Base-by-base conservation (phyloP, 257 asterid genomes). In the Anisodus tanguticus region DNA sequence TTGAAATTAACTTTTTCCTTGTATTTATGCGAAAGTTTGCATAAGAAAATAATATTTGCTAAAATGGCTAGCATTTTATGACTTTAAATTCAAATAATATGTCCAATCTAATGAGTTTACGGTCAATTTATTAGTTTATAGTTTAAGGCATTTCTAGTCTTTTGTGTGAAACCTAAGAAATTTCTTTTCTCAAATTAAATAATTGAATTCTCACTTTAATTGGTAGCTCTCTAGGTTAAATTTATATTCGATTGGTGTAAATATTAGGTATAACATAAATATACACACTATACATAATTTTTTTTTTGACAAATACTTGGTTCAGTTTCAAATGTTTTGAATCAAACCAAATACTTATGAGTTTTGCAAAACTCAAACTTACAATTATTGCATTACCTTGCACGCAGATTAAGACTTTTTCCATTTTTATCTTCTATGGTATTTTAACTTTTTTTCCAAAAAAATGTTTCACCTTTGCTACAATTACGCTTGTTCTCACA, bases 401-500 rank as follows among this genome's bases (percentile, higher is more conserved):
- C 10, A 19, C 17, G 9, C 9, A 9, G 3, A 71, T 71, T 4
- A 45, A 15, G 80, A 72, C n/a, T 1, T 74, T 70, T 49, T 74
- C 12, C 22, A 49, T 22, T 49, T 76, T 51, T 9, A 51, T 7
- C 22, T 22, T 71, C 39, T 9, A n/a, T 72, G 59, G 6, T 47
- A 47, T 26, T 26, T 7, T 31, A 12, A 51, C 51, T 76, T 22
- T 8, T 22, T 70, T 70, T 16, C 79, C 17, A 39, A 2, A 37
- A 58, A 79, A 35, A 62, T 4, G 26, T 45, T 45, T 19, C 43
- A 49, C n/a, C 66, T 66, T 51, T 66, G 79, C 84, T 58, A 82
- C 5, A 82, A 66, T 26, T 47, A 8, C 79, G 84, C 84, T 6
- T 66, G 39, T 82, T 70, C 84, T 82, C 79, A 66, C 51, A 66